Evolutionary conservation across 2,329 filamentous ascomycete genomes (phyloP).

Genomic region (Mycosphaerella sp.): DNA sequence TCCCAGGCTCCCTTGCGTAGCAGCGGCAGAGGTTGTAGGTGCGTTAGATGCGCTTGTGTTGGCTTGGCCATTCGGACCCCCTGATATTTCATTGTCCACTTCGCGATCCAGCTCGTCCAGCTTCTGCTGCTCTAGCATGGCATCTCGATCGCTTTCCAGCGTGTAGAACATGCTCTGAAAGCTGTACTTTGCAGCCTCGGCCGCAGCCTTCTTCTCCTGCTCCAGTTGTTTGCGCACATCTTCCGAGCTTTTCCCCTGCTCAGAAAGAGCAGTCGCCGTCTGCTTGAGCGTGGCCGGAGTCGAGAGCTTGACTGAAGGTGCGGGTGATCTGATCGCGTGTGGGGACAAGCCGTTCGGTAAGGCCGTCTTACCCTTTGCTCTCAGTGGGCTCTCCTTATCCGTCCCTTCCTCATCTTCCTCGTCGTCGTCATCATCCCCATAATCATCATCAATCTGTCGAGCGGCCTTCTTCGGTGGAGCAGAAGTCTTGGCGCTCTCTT

Average conservation of each 20-base stretch:
- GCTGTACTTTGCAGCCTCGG: conserved; percentile 80
- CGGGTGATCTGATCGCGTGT: conserved; percentile 62
- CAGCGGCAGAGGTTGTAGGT: conserved; percentile 45
- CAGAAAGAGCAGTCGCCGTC: conserved; percentile 44
- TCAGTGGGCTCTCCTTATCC: conserved; percentile 44
- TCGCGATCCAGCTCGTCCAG: conserved; percentile 94
- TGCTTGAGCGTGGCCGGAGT: conserved; percentile 39
- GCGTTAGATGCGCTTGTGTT: conserved; percentile 49
- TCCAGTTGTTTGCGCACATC: conserved; percentile 90
- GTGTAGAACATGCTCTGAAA: conserved; percentile 95
- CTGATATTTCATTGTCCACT: conserved; percentile 89
- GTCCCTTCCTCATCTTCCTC: conserved; percentile 42
- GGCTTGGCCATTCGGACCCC: conserved; percentile 40
- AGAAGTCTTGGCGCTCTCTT: conserved; percentile 41
- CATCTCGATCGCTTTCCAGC: conserved; percentile 86
- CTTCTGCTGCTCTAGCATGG: conserved; percentile 96
- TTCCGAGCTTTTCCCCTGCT: conserved; percentile 65
- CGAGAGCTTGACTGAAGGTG: conserved; percentile 57
- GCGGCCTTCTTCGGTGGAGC: conserved; percentile 64
- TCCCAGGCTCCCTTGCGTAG: conserved; percentile 81
- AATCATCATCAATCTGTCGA: conserved; percentile 75
- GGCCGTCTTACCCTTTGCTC: conserved; percentile 49
- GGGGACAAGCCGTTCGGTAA: conserved; percentile 52
- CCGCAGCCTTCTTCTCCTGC: conserved; percentile 82
- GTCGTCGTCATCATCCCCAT: conserved; percentile 72